A percentile compares a stretch with the other conserved stretches of the same genome.
phyloP scores from a whole-genome alignment of 768 basidiomycete species.

The Sarcodon sp. region DNA sequence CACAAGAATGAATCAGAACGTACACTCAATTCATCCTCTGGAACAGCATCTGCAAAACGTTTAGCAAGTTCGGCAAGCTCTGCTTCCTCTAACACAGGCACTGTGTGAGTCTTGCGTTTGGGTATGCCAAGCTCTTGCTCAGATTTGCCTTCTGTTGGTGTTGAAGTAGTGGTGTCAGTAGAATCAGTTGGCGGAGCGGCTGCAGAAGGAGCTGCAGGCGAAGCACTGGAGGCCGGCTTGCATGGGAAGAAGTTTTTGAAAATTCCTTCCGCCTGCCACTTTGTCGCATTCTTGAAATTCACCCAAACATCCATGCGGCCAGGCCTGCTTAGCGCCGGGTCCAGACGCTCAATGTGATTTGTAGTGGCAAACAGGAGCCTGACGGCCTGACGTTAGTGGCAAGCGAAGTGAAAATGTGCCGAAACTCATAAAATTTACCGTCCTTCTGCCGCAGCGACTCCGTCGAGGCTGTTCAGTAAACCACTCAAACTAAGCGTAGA shows the following conservation, averaged over 20 bases:
- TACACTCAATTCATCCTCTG: conserved; percentile 82
- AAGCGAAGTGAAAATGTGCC: conserved; percentile 1
- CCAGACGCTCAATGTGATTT: conserved; percentile 88
- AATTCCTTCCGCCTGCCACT: conserved; percentile 88
- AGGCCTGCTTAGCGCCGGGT: conserved; percentile 78
- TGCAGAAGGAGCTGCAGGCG: conserved; percentile 6
- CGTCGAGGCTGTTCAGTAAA: conserved; percentile 75
- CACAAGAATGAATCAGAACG: conserved; percentile 14
- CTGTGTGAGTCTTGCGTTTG: conserved; percentile 52
- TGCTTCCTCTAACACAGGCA: conserved; percentile 60
- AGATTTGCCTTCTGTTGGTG: conserved; percentile 22
- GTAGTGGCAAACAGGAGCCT: conserved; percentile 85
- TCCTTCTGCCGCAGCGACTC: conserved; percentile 77
- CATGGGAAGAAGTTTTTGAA: conserved; percentile 92
- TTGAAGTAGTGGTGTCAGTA: conserved; percentile 6
- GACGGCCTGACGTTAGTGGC: conserved; percentile 8
- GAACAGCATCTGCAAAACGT: conserved; percentile 71
- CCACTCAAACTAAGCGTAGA: conserved; percentile 81
- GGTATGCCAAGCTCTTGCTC: conserved; percentile 50
- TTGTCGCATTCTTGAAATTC: conserved; percentile 82
- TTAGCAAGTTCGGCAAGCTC: conserved; percentile 73
- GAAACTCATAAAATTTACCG: conserved; percentile 36
- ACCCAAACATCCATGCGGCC: conserved; percentile 92
- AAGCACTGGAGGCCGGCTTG: conserved; percentile 23
- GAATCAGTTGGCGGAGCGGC: conserved; percentile 3